phyloP scores from a whole-genome alignment of 352 stramenopile species.

The Phytophthora fragariae region DNA sequence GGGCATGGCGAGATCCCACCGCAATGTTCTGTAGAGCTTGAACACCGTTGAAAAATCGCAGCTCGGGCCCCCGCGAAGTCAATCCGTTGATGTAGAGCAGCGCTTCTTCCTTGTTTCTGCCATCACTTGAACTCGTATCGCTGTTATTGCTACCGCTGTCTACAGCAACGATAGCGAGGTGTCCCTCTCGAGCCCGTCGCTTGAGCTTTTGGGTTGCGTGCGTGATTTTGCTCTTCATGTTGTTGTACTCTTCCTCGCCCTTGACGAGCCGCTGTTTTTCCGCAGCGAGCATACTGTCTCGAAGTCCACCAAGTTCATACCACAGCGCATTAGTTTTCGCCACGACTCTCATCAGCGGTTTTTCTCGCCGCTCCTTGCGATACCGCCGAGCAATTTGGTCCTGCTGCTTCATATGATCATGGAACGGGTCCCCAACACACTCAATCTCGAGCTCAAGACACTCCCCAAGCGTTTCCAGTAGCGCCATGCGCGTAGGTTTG shows the following conservation, averaged over 20 bases:
- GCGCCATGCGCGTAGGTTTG: slow-evolving; percentile 63
- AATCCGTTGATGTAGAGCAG: slow-evolving; percentile 59
- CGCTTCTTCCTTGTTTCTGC: slow-evolving; percentile 3
- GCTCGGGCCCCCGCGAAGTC: slow-evolving; percentile 54
- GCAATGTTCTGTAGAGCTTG: slow-evolving; percentile 67
- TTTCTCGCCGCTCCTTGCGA: slow-evolving; percentile 62
- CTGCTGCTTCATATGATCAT: slow-evolving; percentile 73
- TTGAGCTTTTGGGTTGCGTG: slow-evolving; percentile 63
- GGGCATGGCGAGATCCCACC: slow-evolving; percentile 71
- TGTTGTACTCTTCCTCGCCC: slow-evolving; percentile 55
- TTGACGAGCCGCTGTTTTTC: slow-evolving; percentile 50
- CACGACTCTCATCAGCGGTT: slow-evolving; percentile 41
- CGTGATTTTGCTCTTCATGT: slow-evolving; percentile 68
- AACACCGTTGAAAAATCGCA: slow-evolving; percentile 54
- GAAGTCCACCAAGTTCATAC: slow-evolving; percentile 56
- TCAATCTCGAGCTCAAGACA: slow-evolving; percentile 74
- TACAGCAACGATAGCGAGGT: slow-evolving; percentile 5
- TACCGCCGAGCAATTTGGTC: slow-evolving; percentile 59
- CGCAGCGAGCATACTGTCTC: slow-evolving; percentile 49
- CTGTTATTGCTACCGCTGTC: slow-evolving; percentile 13
- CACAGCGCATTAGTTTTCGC: slow-evolving; percentile 53
- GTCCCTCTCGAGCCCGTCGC: slow-evolving; percentile 64
- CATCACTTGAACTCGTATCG: background rate
- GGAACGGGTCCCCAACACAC: slow-evolving; percentile 68
- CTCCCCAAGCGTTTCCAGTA: slow-evolving; percentile 65